These are phyloP conservation scores for Sporothrix protearum DNA, from an alignment of 2,329 filamentous ascomycete species.

Conservation along the genomic window DNA sequence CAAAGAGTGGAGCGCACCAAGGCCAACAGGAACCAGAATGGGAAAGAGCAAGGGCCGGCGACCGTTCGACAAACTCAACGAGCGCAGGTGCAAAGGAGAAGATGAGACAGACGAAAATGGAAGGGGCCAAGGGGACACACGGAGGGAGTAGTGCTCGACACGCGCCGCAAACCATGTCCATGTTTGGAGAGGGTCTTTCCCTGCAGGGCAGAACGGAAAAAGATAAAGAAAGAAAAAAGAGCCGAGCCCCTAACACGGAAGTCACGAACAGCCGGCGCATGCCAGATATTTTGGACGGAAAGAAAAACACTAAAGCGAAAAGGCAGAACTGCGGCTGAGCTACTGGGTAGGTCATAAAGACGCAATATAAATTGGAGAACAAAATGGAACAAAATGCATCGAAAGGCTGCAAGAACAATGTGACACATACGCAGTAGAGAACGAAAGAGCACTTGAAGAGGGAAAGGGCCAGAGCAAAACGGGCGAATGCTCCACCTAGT, in stretches of 20 bases:
- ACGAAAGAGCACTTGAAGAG: not conserved
- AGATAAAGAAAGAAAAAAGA: not conserved
- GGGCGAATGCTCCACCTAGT: not conserved
- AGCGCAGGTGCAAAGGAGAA: not conserved
- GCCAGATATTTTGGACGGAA: not conserved
- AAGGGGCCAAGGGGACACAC: not conserved
- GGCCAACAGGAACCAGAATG: not conserved
- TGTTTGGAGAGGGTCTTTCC: not conserved
- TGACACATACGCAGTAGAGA: not conserved
- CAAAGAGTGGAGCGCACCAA: constrained; percentile 2
- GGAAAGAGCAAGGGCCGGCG: not conserved
- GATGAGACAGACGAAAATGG: not conserved
- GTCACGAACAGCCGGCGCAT: not conserved
- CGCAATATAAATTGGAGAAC: not conserved
- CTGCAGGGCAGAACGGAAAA: not conserved
- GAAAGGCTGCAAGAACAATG: not conserved
- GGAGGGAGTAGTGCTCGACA: not conserved
- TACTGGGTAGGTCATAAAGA: not conserved
- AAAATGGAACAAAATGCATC: not conserved
- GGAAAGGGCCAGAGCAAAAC: constrained; percentile 1
- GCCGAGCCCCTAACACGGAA: not conserved
- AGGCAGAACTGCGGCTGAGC: not conserved
- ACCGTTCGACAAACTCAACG: not conserved
- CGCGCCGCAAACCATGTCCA: not conserved
- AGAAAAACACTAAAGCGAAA: not conserved